Base-by-base conservation (phyloP, 1,284 basidiomycete genomes). In the Heterobasidion irregulare region DNA sequence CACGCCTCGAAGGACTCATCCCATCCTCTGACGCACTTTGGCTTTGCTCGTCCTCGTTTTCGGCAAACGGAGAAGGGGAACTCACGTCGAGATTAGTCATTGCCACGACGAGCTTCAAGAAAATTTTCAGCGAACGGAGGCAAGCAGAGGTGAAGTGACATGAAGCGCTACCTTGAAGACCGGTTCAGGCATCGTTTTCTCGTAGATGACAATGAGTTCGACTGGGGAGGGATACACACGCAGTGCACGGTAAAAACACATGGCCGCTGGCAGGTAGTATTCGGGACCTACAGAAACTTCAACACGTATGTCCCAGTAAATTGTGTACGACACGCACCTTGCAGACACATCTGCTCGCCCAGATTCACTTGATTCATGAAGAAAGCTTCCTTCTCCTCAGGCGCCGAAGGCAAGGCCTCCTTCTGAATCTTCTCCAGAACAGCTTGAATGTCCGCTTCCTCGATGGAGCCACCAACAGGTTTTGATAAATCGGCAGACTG, bases 141-240 rank as follows among this genome's bases (percentile, higher is more conserved):
- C 19, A 4, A 45, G 32, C 32, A 55, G 18, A 47, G n/a, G 26
- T 26, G 47, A 34, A n/a, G 45, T 54, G 34, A 52, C 52, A 59
- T 53, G 51, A 32, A 6, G 61, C 75, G 51, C 59, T 41, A 86
- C 88, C 70, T 90, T 87, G 74, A 97, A 95, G 57, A 98, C 81
- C 50, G 89, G 83, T 54, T 84, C 80, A 10, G 93, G 92, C 48
- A 96, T 84, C 47, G 94, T 94, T 74, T 92, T 91, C 73, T 98
- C 86, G 70, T 97, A 97, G 65, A 98, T 92, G 69, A 86, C 81
- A 63, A 96, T 86, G 61, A 98, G 82, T 70, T 98, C 94, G 47
- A 94, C 83, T 9, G 94, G 93, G 50, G 89, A 83, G 56, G 95
- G 96, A 75, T 98, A 99, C 48, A 97, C 94, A 57, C 92, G 84